Evolutionary conservation across 345 rosid genomes (phyloP).

Genomic region (Eucalyptus pauciflora): DNA sequence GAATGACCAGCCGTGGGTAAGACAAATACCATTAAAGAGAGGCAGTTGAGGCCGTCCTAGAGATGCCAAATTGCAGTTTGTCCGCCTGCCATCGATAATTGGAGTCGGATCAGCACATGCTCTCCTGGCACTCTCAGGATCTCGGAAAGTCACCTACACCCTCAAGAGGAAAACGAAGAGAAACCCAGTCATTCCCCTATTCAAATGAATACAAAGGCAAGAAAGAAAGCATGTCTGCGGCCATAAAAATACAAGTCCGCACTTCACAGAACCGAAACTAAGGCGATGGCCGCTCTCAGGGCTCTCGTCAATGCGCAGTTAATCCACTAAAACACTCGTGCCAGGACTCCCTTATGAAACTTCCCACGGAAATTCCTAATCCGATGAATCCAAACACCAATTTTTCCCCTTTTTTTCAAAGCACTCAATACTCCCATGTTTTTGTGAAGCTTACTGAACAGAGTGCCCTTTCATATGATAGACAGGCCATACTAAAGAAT

Average conservation of each 20-base stretch:
- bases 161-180: not conserved
- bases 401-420: not conserved
- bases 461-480: not conserved
- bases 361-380: not conserved
- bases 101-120: slow-evolving; percentile 89
- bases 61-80: slow-evolving; percentile 94
- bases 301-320: not conserved
- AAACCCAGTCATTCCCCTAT: slow-evolving; percentile 21
- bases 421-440: not conserved
- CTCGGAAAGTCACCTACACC: slow-evolving; percentile 95
- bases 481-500: not conserved
- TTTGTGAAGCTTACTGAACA: not conserved
- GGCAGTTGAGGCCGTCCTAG: slow-evolving; percentile 76
- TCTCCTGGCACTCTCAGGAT: slow-evolving; percentile 90
- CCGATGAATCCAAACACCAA: not conserved
- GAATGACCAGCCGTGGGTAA: slow-evolving; percentile 20
- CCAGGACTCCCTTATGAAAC: not conserved
- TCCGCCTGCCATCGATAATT: slow-evolving; percentile 85
- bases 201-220: not conserved
- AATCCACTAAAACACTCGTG: not conserved
- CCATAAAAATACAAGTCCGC: not conserved
- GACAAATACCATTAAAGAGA: slow-evolving; percentile 35
- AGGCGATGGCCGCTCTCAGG: not conserved
- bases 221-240: not conserved
- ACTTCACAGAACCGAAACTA: not conserved